Evolutionary conservation across 1,139 yeast genomes (phyloP), one percentile per base, ranked within the genome.

Genomic region (Taphrina pruni): DNA sequence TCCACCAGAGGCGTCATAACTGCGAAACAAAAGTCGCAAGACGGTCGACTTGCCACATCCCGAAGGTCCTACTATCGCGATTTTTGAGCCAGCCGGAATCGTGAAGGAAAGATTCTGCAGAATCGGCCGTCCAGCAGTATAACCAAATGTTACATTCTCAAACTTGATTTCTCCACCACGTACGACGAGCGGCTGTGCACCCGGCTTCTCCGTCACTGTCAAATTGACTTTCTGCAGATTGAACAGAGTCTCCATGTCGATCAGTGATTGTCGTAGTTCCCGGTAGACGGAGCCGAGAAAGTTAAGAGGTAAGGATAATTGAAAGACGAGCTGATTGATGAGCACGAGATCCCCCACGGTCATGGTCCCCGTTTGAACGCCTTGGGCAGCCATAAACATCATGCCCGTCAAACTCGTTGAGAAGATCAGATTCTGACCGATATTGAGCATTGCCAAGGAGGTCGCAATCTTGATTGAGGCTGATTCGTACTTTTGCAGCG

Each of bases 361-460:
- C 71, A 94, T 81, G 0, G 86, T 79, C 0, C 97, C 97, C 3
- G 85, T 79, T 12, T 92, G 87, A 14, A 94, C 96, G 41, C 98
- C 98, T 71, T 87, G 87, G 75, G 97, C 92, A n/a, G 97, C 98
- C 97, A 94, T 88, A 78, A 90, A 94, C 99, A 94, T 95, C 96
- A 95, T 94, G 1, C 88, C 92, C 0, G 99, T 94, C 73, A 95
- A 81, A 0, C 99, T 98, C 51, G 90, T 79, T 0, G 98, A 90
- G 79, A 95, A 94, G 41, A 94, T 94, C 69, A 92, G 77, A 77
- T 90, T 93, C 79, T 94, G 99, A 4, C 99, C 99, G 0, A 96
- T 84, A 75, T 94, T 94, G 73, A 94, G 82, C 76, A 85, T 92
- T 4, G 98, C 96, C 73, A 94, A 82, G 0, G 98, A 93, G 1